A percentile compares a stretch with the other conserved stretches of the same genome.
Evolutionary conservation across 2,329 filamentous ascomycete species (phyloP).

Genomic region (Talaromyces rugulosus): DNA sequence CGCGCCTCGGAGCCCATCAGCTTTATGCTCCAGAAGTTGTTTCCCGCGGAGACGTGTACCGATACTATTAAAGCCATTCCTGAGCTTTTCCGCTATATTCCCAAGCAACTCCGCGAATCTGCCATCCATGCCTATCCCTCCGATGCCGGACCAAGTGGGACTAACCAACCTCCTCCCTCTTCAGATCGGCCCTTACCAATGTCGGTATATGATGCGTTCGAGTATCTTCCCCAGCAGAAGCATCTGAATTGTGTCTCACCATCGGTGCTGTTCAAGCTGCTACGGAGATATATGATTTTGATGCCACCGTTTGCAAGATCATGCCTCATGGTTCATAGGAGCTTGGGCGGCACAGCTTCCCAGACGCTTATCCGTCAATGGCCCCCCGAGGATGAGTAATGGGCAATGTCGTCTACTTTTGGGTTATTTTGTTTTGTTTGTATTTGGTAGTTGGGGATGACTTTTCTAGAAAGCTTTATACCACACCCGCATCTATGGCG

Average conservation of each 20-base stretch:
- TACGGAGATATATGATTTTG: constrained; percentile 5
- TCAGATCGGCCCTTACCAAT: background rate
- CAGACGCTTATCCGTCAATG: background rate
- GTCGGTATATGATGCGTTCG: constrained; percentile 8
- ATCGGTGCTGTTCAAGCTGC: background rate
- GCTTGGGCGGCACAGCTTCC: background rate
- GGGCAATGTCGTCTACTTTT: background rate
- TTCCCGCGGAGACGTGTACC: constrained; percentile 25
- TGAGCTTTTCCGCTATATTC: constrained; percentile 18
- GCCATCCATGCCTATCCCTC: background rate
- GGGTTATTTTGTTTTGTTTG: background rate
- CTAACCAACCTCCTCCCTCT: background rate
- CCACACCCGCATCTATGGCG: background rate
- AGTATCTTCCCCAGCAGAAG: constrained; percentile 8
- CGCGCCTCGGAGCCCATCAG: constrained; percentile 22
- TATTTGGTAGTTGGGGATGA: background rate
- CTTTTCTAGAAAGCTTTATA: background rate
- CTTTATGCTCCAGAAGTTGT: constrained; percentile 26
- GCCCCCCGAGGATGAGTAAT: background rate
- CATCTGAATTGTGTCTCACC: constrained; percentile 1
- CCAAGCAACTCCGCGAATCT: constrained; percentile 5
- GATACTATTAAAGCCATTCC: constrained; percentile 32
- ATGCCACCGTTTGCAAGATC: background rate
- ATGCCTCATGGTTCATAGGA: background rate
- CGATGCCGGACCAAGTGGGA: background rate